phyloP scores from a whole-genome alignment of 495 filamentous ascomycete species.

The Cercophora samala region DNA sequence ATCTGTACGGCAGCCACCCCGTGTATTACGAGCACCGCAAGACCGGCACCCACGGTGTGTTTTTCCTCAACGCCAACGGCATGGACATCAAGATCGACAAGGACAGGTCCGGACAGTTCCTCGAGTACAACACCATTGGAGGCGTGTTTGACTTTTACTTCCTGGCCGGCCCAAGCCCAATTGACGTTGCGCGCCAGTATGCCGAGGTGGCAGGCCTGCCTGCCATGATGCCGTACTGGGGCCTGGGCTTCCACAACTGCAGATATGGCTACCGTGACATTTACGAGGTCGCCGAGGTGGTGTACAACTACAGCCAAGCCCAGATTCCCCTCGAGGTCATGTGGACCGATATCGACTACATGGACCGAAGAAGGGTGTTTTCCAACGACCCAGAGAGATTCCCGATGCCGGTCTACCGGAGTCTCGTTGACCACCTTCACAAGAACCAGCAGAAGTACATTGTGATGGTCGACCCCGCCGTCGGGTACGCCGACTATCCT shows the following conservation, averaged over 20 bases:
- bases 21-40: slow-evolving; percentile 78
- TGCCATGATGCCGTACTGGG: slow-evolving; percentile 83
- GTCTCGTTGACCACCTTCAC: slow-evolving; percentile 70
- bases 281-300: slow-evolving; percentile 73
- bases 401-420: slow-evolving; percentile 62
- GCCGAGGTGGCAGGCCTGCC: slow-evolving; percentile 64
- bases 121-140: slow-evolving; percentile 81
- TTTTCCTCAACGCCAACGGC: slow-evolving; percentile 78
- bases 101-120: slow-evolving; percentile 61
- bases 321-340: slow-evolving; percentile 80
- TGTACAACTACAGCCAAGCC: slow-evolving; percentile 74
- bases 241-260: slow-evolving; percentile 80
- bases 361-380: slow-evolving; percentile 67
- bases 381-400: slow-evolving; percentile 72
- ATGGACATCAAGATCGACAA: slow-evolving; percentile 85
- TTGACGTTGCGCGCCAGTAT: slow-evolving; percentile 72
- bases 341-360: slow-evolving; percentile 89
- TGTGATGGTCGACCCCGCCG: slow-evolving; percentile 84
- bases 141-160: slow-evolving; percentile 86
- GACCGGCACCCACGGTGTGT: slow-evolving; percentile 73
- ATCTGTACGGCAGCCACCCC: slow-evolving; percentile 81
- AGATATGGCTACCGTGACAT: slow-evolving; percentile 76
- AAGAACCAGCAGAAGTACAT: slow-evolving; percentile 72
- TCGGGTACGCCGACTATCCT: slow-evolving; percentile 65
- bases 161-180: slow-evolving; percentile 66